Evolutionary conservation across 2,329 filamentous ascomycete species (phyloP).

Genomic region (Claviceps purpurea): DNA sequence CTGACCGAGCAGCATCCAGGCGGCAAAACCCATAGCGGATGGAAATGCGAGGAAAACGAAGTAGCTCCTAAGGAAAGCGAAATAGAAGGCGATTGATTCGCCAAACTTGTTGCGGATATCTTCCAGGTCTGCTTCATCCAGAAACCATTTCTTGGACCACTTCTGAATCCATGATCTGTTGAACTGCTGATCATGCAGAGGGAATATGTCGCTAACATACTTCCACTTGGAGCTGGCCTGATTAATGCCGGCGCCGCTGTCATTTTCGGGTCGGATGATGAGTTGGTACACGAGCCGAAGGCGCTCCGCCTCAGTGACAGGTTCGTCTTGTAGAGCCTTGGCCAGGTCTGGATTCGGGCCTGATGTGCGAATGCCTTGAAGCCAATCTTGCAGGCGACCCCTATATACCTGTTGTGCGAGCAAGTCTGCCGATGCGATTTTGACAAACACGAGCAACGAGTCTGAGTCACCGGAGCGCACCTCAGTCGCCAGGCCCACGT

Average conservation of each 20-base stretch:
- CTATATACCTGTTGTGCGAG: slow-evolving; percentile 73
- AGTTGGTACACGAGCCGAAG: slow-evolving; percentile 79
- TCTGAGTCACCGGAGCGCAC: slow-evolving; percentile 66
- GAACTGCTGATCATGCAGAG: slow-evolving; percentile 63
- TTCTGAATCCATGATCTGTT: slow-evolving; percentile 65
- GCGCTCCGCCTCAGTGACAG: slow-evolving; percentile 77
- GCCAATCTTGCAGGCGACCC: slow-evolving; percentile 83
- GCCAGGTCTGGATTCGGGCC: slow-evolving; percentile 63
- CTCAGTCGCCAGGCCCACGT: slow-evolving; percentile 74
- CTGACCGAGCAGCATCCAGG: slow-evolving; percentile 71
- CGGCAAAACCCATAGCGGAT: slow-evolving; percentile 59
- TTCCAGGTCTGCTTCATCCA: slow-evolving; percentile 54
- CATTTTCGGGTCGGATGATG: slow-evolving; percentile 57
- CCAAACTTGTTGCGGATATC: slow-evolving; percentile 66
- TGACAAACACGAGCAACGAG: slow-evolving; percentile 72
- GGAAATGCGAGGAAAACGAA: slow-evolving; percentile 77
- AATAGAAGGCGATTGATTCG: slow-evolving; percentile 85
- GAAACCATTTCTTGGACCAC: slow-evolving; percentile 57
- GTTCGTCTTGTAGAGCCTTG: slow-evolving; percentile 55
- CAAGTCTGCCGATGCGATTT: slow-evolving; percentile 60
- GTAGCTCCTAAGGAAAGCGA: slow-evolving; percentile 85
- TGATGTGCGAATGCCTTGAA: slow-evolving; percentile 69
- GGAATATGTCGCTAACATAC: slow-evolving; percentile 60
- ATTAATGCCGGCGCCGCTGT: slow-evolving; percentile 69
- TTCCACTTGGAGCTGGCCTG: slow-evolving; percentile 58